Evolutionary conservation across 176 grass and related monocot genomes (phyloP).

Genomic region (Avena atlantica): DNA sequence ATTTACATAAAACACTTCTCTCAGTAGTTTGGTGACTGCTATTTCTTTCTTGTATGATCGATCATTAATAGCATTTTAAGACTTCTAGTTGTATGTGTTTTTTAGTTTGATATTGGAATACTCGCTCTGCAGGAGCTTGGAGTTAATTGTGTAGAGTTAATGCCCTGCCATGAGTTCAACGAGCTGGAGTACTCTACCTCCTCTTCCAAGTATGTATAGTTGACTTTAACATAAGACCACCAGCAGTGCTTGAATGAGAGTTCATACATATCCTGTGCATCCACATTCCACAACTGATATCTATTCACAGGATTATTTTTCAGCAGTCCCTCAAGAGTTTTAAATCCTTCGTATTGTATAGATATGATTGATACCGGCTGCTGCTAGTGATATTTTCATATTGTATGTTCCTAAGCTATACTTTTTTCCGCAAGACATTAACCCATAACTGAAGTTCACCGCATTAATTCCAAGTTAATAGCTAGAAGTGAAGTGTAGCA

Average conservation of each 20-base stretch:
- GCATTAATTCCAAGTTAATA: background rate
- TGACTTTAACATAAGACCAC: slow-evolving; percentile 1
- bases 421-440: background rate
- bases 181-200: slow-evolving; percentile 83
- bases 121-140: slow-evolving; percentile 74
- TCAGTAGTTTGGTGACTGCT: background rate
- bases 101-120: slow-evolving; percentile 38
- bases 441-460: background rate
- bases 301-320: background rate
- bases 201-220: slow-evolving; percentile 69
- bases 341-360: background rate
- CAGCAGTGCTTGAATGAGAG: slow-evolving; percentile 7
- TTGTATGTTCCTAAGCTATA: slow-evolving; percentile 22
- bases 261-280: background rate
- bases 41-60: slow-evolving; percentile 1
- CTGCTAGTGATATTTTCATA: slow-evolving; percentile 3
- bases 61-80: background rate
- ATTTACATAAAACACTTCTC: background rate
- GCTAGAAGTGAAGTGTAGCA: slow-evolving; percentile 3
- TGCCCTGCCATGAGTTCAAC: slow-evolving; percentile 97
- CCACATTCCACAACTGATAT: background rate
- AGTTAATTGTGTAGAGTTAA: slow-evolving; percentile 94
- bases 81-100: slow-evolving; percentile 16
- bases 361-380: background rate
- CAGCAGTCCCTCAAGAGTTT: background rate